phyloP scores from a whole-genome alignment of 2,329 filamentous ascomycete genomes.

The Cryphonectria radicalis region DNA sequence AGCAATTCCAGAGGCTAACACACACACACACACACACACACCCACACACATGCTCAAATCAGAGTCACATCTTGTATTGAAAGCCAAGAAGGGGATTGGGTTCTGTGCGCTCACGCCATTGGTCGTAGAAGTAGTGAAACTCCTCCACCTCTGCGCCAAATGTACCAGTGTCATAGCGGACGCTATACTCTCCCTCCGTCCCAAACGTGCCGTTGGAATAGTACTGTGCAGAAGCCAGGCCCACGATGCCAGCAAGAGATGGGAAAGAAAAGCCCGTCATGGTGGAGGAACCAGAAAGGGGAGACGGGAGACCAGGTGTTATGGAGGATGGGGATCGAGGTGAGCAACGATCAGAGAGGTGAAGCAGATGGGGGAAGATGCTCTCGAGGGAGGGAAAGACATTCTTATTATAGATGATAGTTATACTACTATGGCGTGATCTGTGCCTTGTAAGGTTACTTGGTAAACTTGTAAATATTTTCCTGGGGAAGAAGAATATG shows the following conservation, averaged over 20 bases:
- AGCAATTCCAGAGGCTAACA: slow-evolving; percentile 3
- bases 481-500: not conserved
- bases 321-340: too few species aligned
- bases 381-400: not conserved
- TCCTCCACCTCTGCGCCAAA: slow-evolving; percentile 7
- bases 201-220: slow-evolving; percentile 3
- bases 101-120: not conserved
- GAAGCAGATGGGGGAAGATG: not conserved
- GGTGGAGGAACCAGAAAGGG: not conserved
- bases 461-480: not conserved
- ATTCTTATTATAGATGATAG: not conserved
- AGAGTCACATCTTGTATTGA: not conserved
- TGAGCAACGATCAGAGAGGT: too few species aligned
- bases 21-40: not conserved
- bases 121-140: slow-evolving; percentile 12
- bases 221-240: slow-evolving; percentile 1
- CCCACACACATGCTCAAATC: not conserved
- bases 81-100: too few species aligned
- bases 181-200: slow-evolving; percentile 1
- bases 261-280: not conserved
- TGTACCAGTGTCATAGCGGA: slow-evolving; percentile 7
- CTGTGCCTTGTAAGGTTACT: not conserved
- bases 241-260: not conserved
- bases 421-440: not conserved
- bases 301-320: not conserved